A percentile compares a stretch with the other conserved stretches of the same genome.
These are phyloP conservation scores for Hypomontagnella monticulosa DNA, from an alignment of 495 filamentous ascomycete species.

Conservation along the genomic window DNA sequence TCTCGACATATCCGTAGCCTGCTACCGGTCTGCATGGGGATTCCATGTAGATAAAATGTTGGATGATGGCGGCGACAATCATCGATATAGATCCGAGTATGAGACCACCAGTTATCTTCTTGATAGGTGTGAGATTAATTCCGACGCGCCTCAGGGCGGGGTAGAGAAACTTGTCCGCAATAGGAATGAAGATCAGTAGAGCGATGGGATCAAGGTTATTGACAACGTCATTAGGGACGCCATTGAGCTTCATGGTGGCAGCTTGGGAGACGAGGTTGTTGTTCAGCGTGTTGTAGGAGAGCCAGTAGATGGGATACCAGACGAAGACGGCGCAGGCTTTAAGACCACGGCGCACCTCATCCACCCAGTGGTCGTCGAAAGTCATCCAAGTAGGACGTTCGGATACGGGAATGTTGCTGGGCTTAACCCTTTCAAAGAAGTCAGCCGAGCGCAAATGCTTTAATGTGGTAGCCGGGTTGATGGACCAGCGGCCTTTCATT, in stretches of 20 bases:
- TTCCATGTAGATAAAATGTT: constrained; percentile 75
- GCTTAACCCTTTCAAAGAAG: constrained; percentile 75
- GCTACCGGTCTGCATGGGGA: constrained; percentile 62
- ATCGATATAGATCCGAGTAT: constrained; percentile 67
- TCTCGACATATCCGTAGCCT: constrained; percentile 48
- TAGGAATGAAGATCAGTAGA: constrained; percentile 81
- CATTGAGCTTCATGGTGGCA: constrained; percentile 72
- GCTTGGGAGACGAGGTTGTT: constrained; percentile 83
- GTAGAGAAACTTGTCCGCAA: constrained; percentile 75
- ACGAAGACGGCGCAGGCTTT: constrained; percentile 74
- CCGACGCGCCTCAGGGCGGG: constrained; percentile 69
- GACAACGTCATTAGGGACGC: constrained; percentile 81
- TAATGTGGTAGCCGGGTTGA: constrained; percentile 64
- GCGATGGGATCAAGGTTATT: constrained; percentile 81
- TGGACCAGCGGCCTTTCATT: constrained; percentile 71
- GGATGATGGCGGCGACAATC: constrained; percentile 71
- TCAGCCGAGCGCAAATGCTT: constrained; percentile 62
- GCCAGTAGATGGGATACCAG: constrained; percentile 67
- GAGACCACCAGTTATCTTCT: constrained; percentile 77
- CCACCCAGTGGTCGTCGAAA: constrained; percentile 79
- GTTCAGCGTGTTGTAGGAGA: constrained; percentile 58
- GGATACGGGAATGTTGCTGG: constrained; percentile 60
- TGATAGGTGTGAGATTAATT: constrained; percentile 76
- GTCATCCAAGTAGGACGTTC: constrained; percentile 70
- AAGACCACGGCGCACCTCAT: constrained; percentile 74